Base-by-base conservation (phyloP, 1,139 yeast species). In the Suhomyces kunorum region DNA sequence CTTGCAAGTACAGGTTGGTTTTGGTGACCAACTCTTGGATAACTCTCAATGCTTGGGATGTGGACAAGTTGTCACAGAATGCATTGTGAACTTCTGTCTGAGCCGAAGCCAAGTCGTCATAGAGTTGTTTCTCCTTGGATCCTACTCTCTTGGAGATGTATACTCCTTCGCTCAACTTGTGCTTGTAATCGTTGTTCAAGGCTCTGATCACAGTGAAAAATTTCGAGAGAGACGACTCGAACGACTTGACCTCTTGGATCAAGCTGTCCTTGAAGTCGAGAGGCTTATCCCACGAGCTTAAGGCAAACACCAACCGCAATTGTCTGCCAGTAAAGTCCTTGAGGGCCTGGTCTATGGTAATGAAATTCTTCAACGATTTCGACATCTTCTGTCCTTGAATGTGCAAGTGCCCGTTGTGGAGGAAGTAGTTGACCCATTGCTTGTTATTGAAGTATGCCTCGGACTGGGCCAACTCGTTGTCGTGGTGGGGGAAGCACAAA, bases 351-450 rank as follows among this genome's bases (percentile, higher is more conserved):
- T 86, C 87, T 51, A 92, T 89, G 8, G 98, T 90, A 56, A 94
- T 90, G 61, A 92, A 92, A 64, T 92, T 92, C 64, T 92, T 92
- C 56, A 92, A 75, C 27, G 95, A 85, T 66, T 92, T 92, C 35
- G 95, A 85, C 99, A 92, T 92, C 61, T 92, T 92, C 66, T 89
- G 97, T 15, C 99, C 99, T 62, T 92, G 97, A 53, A 92, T 92
- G 63, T 92, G 98, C 55, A 92, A 75, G 64, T 92, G 99, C 26
- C 99, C 99, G 36, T 95, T 88, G 63, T 92, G 99, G 66, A 92
- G 66, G 65, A 92, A 92, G 63, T 92, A 92, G 64, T 92, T 90
- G 40, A 92, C 88, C 99, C 99, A 92, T 66, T 94, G 98, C 38
- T 79, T 68, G 63, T 87, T 83, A 55, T 87, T 88, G 61, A 75